Base-by-base conservation (phyloP, 2,329 filamentous ascomycete genomes). In the Colletotrichum shisoi region DNA sequence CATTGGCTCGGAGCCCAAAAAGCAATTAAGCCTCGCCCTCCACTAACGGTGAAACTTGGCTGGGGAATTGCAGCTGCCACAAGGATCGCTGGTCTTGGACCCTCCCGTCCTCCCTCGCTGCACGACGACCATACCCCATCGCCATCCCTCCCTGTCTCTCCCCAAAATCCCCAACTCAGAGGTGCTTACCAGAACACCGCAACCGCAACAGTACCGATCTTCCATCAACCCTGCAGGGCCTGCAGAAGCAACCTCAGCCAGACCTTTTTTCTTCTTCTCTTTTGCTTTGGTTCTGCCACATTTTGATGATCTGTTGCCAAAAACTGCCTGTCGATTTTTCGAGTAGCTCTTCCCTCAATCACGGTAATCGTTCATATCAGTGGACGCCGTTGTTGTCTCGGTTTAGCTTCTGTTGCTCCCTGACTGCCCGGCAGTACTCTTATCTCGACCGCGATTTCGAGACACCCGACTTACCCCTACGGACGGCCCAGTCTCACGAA, bases 21-120 rank as follows among this genome's bases (percentile, higher is more conserved):
- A 56, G 65, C 62, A 68, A 60, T 68, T 68, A 68, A 68, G 65
- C 65, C 61, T 65, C 44, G 39, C 34, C 62, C 49, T 65, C 65
- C 65, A 68, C 62, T 19, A 51, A 52, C 54, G 49, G 27, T 60
- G 65, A 56, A 49, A 68, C 62, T 60, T 59, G 56, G 27, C 49
- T 65, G 45, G 49, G 53, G 61, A 59, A n/a, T 59, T 67, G 62
- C 61, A 65, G 39, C 48, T 39, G 37, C 45, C 49, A 60, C 65
- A 65, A 44, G 65, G 65, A 56, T 68, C 39, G 49, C 65, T 65
- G 54, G 65, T 49, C 61, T 53, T 63, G 49, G 45, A 11, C 34
- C 61, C 53, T 49, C 44, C 61, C 44, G 4, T 31, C 7, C 40
- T 24, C 52, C 42, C 21, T 63, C 37, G n/a, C 45, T 54, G 34